A percentile compares a stretch with the other conserved stretches of the same genome.
These are phyloP conservation scores for Pholiota adiposa DNA, from an alignment of 1,284 basidiomycete species.

Conservation along the genomic window DNA sequence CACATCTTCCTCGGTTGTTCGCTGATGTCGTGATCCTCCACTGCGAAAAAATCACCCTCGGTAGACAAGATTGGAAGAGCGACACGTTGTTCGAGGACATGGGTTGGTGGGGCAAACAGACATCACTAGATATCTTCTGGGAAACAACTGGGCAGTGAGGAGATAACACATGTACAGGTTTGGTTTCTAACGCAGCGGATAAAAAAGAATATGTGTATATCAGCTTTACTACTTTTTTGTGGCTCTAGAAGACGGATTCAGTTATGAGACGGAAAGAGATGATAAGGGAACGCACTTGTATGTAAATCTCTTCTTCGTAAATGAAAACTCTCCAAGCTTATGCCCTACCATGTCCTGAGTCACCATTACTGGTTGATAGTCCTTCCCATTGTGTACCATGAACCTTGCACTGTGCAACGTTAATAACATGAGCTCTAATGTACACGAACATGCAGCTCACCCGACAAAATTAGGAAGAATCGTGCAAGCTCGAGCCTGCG, in stretches of 20 bases:
- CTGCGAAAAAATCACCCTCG: background rate
- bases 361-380: conserved; percentile 85
- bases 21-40: background rate
- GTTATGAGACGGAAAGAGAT: background rate
- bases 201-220: background rate
- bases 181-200: too few relatives aligned
- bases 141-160: background rate
- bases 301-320: conserved; percentile 82
- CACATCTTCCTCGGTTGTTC: conserved; percentile 1
- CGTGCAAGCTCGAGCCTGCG: conserved; percentile 89
- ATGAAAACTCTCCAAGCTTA: conserved; percentile 94
- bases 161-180: background rate
- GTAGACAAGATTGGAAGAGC: background rate
- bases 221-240: conserved; percentile 25
- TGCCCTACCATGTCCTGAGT: conserved; percentile 99
- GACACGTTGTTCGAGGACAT: background rate
- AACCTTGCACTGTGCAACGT: conserved; percentile 69
- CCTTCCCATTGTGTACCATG: conserved; percentile 93
- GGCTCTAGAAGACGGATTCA: conserved; percentile 11
- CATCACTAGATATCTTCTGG: background rate
- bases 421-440: background rate
- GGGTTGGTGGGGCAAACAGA: background rate
- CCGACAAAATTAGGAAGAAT: conserved; percentile 96
- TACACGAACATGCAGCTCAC: conserved; percentile 43
- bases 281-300: conserved; percentile 62